Percentiles rank a stretch among this genome's conserved stretches.
These are phyloP conservation scores for Fremontodendron californicum DNA, from an alignment of 345 rosid genomes.

Conservation along the genomic window DNA sequence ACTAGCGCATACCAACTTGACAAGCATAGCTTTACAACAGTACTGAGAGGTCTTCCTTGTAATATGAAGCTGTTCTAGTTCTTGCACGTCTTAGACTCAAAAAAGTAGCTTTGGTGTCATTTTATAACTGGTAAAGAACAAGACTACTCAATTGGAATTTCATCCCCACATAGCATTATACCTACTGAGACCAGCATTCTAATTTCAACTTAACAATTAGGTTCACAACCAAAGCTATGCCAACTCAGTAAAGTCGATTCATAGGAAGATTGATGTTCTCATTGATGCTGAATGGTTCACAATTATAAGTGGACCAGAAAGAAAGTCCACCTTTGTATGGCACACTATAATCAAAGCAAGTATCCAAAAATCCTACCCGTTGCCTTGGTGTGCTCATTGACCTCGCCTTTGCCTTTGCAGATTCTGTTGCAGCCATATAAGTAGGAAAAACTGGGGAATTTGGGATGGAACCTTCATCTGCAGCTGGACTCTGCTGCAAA, in stretches of 20 bases:
- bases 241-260: slow-evolving; percentile 4
- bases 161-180: not conserved
- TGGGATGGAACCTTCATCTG: slow-evolving; percentile 38
- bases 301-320: slow-evolving; percentile 47
- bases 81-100: not conserved
- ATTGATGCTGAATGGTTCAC: slow-evolving; percentile 26
- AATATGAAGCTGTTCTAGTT: not conserved
- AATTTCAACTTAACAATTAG: not conserved
- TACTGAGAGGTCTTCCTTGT: not conserved
- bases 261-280: slow-evolving; percentile 24
- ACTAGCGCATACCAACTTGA: not conserved
- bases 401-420: slow-evolving; percentile 67
- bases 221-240: not conserved
- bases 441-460: slow-evolving; percentile 52
- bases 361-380: slow-evolving; percentile 37
- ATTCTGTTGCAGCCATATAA: slow-evolving; percentile 62
- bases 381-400: slow-evolving; percentile 79
- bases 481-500: slow-evolving; percentile 23
- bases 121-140: not conserved
- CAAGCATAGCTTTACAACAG: not conserved
- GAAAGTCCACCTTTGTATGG: slow-evolving; percentile 28
- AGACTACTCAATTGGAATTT: not conserved
- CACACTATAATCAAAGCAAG: slow-evolving; percentile 33
- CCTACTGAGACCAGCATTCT: not conserved
- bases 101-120: not conserved